These are phyloP conservation scores for Pseudocercospora macadamiae DNA, from an alignment of 2,329 filamentous ascomycete genomes.

Conservation along the genomic window DNA sequence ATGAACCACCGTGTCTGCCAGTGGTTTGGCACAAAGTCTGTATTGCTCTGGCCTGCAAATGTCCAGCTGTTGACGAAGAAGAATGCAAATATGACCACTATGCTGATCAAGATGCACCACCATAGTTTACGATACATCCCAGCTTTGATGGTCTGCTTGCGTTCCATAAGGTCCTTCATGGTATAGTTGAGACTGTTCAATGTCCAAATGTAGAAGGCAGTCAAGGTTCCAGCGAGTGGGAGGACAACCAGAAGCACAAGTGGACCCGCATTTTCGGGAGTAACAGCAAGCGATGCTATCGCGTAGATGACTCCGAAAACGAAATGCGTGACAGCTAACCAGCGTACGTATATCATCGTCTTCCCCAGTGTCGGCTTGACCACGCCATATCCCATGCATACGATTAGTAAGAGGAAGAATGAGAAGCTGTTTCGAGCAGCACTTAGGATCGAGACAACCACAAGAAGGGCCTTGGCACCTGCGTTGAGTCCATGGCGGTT, in stretches of 20 bases:
- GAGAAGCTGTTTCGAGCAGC: slow-evolving; percentile 96
- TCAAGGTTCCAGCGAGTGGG: slow-evolving; percentile 86
- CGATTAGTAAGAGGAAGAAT: slow-evolving; percentile 95
- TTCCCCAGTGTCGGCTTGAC: slow-evolving; percentile 90
- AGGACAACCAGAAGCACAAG: slow-evolving; percentile 91
- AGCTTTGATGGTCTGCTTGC: slow-evolving; percentile 91
- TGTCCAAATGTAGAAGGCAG: slow-evolving; percentile 98
- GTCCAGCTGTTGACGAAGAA: slow-evolving; percentile 98
- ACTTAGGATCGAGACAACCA: slow-evolving; percentile 90
- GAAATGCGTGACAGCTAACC: slow-evolving; percentile 89
- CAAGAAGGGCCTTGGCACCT: slow-evolving; percentile 81
- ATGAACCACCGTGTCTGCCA: slow-evolving; percentile 99
- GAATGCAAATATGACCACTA: slow-evolving; percentile 94
- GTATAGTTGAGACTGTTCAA: slow-evolving; percentile 92
- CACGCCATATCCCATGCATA: slow-evolving; percentile 99
- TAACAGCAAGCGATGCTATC: slow-evolving; percentile 83
- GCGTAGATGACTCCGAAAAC: slow-evolving; percentile 93
- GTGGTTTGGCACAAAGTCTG: slow-evolving; percentile 91
- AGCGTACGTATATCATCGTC: slow-evolving; percentile 92
- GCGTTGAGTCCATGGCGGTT: slow-evolving; percentile 86
- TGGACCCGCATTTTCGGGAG: slow-evolving; percentile 85
- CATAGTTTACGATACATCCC: slow-evolving; percentile 97
- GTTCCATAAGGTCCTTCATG: slow-evolving; percentile 92
- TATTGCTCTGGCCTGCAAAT: slow-evolving; percentile 81
- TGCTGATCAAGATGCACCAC: slow-evolving; percentile 93